A percentile compares a stretch with the other conserved stretches of the same genome.
phyloP scores from a whole-genome alignment of 345 rosid species.

The Salix exigua region DNA sequence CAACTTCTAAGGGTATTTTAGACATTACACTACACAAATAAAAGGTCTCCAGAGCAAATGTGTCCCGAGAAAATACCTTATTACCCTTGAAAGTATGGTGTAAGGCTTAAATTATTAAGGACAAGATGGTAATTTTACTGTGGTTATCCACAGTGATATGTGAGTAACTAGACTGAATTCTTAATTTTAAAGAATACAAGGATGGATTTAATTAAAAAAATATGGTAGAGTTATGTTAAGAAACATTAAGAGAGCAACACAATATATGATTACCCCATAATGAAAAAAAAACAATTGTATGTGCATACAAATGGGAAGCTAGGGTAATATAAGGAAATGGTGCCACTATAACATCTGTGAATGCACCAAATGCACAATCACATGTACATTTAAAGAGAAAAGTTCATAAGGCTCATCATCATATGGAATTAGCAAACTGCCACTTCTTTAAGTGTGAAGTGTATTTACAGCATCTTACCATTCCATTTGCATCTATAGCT shows the following conservation, averaged over 20 bases:
- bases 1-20: too few relatives aligned
- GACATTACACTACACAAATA: too few relatives aligned
- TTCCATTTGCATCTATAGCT: constrained; percentile 84
- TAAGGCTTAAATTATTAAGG: too few relatives aligned
- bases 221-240: neutral
- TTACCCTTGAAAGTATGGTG: too few relatives aligned
- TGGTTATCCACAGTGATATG: too few relatives aligned
- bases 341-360: neutral
- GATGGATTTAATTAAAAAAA: neutral
- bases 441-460: neutral
- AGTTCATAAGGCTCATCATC: neutral
- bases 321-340: neutral
- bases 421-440: neutral
- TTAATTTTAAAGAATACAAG: neutral
- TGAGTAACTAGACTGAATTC: neutral
- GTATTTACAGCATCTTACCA: constrained; percentile 40
- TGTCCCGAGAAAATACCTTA: too few relatives aligned
- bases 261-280: neutral
- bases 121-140: too few relatives aligned
- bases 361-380: neutral
- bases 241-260: neutral
- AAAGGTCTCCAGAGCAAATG: too few relatives aligned
- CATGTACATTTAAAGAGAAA: neutral
- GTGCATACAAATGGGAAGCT: neutral
- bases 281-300: neutral